phyloP scores from a whole-genome alignment of 2,329 filamentous ascomycete species.

The Tolypocladium album region DNA sequence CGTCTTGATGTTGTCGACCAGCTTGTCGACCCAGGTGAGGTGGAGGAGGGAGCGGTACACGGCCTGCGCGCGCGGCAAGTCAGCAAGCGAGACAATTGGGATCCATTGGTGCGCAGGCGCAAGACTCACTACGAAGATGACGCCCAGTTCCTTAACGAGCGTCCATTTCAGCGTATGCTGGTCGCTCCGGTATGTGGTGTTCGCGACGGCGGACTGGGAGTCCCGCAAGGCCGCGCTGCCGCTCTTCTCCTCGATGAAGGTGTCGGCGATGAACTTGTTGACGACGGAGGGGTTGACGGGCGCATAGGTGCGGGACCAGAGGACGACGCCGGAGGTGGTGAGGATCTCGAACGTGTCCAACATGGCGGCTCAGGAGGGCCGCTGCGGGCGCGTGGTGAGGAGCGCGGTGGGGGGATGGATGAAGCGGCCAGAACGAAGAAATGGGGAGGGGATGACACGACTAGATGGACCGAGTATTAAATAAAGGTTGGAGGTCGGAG shows the following conservation, averaged over 20 bases:
- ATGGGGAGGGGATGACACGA: neutral
- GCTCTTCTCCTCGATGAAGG: constrained; percentile 92
- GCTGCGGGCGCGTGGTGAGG: neutral
- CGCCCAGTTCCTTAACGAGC: constrained; percentile 77
- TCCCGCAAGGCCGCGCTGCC: constrained; percentile 50
- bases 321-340: constrained; percentile 88
- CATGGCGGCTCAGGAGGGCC: constrained; percentile 41
- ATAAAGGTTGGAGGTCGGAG: neutral
- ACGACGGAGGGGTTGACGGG: constrained; percentile 72
- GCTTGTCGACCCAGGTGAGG: constrained; percentile 92
- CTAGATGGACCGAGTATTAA: neutral
- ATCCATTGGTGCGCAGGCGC: neutral
- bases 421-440: neutral
- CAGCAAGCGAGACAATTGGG: neutral
- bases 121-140: constrained; percentile 76
- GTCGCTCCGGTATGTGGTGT: constrained; percentile 75
- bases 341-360: constrained; percentile 95
- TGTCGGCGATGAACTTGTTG: constrained; percentile 90
- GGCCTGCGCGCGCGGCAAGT: constrained; percentile 44
- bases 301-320: constrained; percentile 86
- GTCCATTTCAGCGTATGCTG: constrained; percentile 95
- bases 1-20: constrained; percentile 88
- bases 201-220: constrained; percentile 46
- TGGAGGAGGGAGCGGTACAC: constrained; percentile 95
- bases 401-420: neutral